Base-by-base conservation (phyloP, 352 stramenopile genomes). In the Phytophthora fragariaefolia region DNA sequence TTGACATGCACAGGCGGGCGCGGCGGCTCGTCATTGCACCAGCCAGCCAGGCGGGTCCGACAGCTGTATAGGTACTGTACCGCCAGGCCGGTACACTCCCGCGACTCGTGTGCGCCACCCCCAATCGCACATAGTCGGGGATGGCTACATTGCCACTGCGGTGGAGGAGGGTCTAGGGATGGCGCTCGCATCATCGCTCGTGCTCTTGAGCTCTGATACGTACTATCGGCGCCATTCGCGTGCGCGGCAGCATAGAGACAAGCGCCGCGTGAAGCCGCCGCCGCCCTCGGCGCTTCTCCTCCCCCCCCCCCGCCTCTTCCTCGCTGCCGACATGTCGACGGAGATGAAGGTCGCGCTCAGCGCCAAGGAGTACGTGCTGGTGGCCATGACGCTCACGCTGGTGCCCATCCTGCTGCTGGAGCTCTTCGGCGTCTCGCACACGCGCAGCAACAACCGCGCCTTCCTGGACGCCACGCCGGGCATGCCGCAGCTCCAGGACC, bases 281-380 rank as follows among this genome's bases (percentile, higher is more conserved):
- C 49, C 48, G 28, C 40, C 49, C 20, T 15, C 22, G n/a, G n/a
- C n/a, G n/a, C 30, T 18, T 26, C 10, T 0, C 34, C 15, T 18
- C 36, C 24, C 34, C 49, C 62, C 24, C 34, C 18, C 27, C 17
- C 38, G 17, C 48, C 36, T 13, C 17, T 20, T 38, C 18, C 38
- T 9, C 48, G 49, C 50, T 27, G 27, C 8, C 57, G 66, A 23
- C 46, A 79, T 74, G 58, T 73, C 73, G 52, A 91, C 76, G 34
- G 74, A 91, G 68, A 91, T 91, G 79, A 85, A 82, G 60, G 48
- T 89, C 23, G 62, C 64, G 58, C 70, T 90, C 32, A 87, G 73
- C 59, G 58, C 66, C 48, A 89, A 89, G 70, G 80, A 91, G 76
- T 73, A 74, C 59, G 77, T 86, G 48, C 71, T 91, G 22, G 56